Evolutionary conservation across 2,329 filamentous ascomycete genomes (phyloP), one percentile per base, ranked within the genome.

Genomic region (Colletotrichum horii): DNA sequence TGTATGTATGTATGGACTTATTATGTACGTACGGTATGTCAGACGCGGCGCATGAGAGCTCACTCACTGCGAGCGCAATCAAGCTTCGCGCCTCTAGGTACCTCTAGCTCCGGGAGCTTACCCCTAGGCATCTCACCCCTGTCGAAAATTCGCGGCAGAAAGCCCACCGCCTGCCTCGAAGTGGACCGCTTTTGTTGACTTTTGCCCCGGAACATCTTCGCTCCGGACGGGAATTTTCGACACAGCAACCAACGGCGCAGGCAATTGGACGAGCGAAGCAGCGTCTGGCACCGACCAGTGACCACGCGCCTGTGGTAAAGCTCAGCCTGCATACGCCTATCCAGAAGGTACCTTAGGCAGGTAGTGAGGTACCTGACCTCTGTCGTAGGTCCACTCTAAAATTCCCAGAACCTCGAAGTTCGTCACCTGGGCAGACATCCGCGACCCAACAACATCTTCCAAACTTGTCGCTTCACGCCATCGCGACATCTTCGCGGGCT

Each of bases 361-460:
- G 34, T 38, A 64, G 22, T 36, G 36, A 65, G 22, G 32, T 65
- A 19, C 26, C 58, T 34, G 15, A 22, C 62, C 26, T 66, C 26
- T 30, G 66, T 64, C n/a, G 43, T 36, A 48, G 72, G 26, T 71
- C 75, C 75, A 76, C 75, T 75, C 72, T 76, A 75, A 75, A 77
- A 68, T 75, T 76, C 72, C 75, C 67, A 70, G 75, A 56, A 77
- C 66, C 74, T 76, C 70, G 74, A 76, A 68, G 73, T 65, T 32
- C 64, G 65, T 76, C 62, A 36, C 67, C 55, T 58, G 60, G 34
- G 15, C 26, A 70, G 68, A 75, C 56, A 67, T 22, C 26, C 48
- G 64, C 74, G 65, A 65, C 64, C 70, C 24, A n/a, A 60, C 58
- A 60, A 34, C 48, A 22, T 26, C n/a, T 43, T 38, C 56, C 43